A percentile compares a stretch with the other conserved stretches of the same genome.
These are phyloP conservation scores for Ceratobasidium papillatum DNA, from an alignment of 1,284 basidiomycete genomes.

Conservation along the genomic window DNA sequence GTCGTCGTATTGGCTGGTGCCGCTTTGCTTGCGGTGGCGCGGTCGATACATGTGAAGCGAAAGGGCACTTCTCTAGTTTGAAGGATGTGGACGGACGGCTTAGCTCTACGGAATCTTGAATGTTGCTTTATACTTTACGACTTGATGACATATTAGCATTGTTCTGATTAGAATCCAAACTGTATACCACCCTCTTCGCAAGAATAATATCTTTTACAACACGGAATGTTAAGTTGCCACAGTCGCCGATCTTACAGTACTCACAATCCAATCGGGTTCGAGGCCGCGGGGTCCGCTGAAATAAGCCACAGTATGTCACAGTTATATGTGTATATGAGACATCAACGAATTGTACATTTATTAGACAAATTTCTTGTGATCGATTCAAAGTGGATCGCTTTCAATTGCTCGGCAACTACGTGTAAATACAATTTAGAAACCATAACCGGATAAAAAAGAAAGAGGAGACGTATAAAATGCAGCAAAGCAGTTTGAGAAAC, in stretches of 20 bases:
- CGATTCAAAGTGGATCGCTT: slow-evolving; percentile 25
- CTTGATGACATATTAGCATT: neutral
- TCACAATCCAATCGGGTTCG: too few relatives aligned
- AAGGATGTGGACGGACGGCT: neutral
- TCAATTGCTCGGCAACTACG: slow-evolving; percentile 39
- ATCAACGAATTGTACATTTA: too few relatives aligned
- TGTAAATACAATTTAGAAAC: slow-evolving; percentile 41
- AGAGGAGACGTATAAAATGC: slow-evolving; percentile 37
- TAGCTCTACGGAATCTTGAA: neutral
- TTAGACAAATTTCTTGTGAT: too few relatives aligned
- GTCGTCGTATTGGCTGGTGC: slow-evolving; percentile 28
- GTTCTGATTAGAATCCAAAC: neutral
- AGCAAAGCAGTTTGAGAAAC: slow-evolving; percentile 30
- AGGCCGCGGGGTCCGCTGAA: too few relatives aligned
- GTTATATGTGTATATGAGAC: too few relatives aligned
- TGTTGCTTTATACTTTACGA: neutral
- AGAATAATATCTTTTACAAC: too few relatives aligned
- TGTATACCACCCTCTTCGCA: too few relatives aligned
- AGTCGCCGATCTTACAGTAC: too few relatives aligned
- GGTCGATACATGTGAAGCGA: slow-evolving; percentile 19
- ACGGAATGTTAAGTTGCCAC: too few relatives aligned
- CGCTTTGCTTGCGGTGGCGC: slow-evolving; percentile 4
- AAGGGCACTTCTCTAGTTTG: slow-evolving; percentile 28
- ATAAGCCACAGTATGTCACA: too few relatives aligned
- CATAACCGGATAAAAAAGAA: slow-evolving; percentile 36